phyloP scores from a whole-genome alignment of 495 filamentous ascomycete species.

The Jackrogersella minutella region DNA sequence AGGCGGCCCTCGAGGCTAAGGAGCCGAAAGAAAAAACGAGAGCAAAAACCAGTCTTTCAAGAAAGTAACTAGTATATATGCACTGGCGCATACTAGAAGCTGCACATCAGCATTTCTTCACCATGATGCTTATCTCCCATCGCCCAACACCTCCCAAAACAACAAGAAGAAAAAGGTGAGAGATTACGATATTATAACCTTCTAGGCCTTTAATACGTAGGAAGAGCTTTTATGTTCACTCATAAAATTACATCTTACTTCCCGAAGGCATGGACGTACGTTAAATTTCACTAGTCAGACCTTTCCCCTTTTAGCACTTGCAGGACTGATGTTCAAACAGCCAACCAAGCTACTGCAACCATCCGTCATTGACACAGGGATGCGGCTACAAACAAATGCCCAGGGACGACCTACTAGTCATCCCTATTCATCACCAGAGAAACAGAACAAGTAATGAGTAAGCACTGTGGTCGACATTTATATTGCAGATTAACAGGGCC shows the following conservation, averaged over 20 bases:
- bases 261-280: conserved; percentile 11
- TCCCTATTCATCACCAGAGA: conserved; percentile 14
- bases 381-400: conserved; percentile 37
- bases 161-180: too few relatives aligned
- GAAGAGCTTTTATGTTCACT: background rate
- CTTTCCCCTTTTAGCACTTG: conserved; percentile 23
- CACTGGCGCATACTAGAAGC: conserved; percentile 12
- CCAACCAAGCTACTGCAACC: conserved; percentile 51
- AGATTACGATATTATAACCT: background rate
- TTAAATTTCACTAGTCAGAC: conserved; percentile 15
- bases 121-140: background rate
- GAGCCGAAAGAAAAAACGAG: conserved; percentile 38
- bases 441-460: background rate
- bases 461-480: conserved; percentile 11
- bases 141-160: background rate
- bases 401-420: conserved; percentile 21
- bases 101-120: conserved; percentile 2
- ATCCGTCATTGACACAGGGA: conserved; percentile 45
- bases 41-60: conserved; percentile 35
- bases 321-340: conserved; percentile 57
- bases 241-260: background rate
- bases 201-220: background rate
- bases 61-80: conserved; percentile 29
- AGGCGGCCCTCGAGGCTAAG: conserved; percentile 19
- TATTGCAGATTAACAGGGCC: conserved; percentile 19